A percentile compares a stretch with the other conserved stretches of the same genome.
Conservation (phyloP, 768 basidiomycete species). For the Lentinula detonsa region DNA sequence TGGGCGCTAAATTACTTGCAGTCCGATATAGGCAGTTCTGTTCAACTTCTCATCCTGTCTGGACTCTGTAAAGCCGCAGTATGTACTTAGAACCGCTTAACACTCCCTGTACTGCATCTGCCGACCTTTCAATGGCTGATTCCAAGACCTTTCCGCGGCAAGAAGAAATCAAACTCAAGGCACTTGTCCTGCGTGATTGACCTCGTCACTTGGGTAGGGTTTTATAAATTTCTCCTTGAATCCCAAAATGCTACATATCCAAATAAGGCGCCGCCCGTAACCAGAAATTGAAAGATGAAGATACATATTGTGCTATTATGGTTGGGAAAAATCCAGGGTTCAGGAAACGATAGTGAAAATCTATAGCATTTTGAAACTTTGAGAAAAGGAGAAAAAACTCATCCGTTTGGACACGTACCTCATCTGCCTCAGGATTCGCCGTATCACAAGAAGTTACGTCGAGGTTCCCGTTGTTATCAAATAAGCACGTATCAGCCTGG, state of each 20-base stretch:
- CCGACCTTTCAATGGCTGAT: neutral
- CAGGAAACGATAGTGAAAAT: constrained; percentile 1
- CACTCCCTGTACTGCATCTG: too few relatives aligned
- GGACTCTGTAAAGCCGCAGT: too few relatives aligned
- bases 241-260: neutral
- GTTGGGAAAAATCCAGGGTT: neutral
- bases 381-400: neutral
- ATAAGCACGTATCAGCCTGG: constrained; percentile 3
- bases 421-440: neutral
- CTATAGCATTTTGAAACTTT: neutral
- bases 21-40: too few relatives aligned
- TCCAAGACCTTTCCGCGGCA: neutral
- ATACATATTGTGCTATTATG: neutral
- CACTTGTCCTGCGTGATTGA: too few relatives aligned
- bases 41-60: too few relatives aligned
- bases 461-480: constrained; percentile 6
- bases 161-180: neutral
- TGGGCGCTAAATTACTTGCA: too few relatives aligned
- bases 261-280: neutral
- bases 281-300: neutral
- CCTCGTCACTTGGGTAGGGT: too few relatives aligned
- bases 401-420: neutral
- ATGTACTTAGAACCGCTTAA: too few relatives aligned
- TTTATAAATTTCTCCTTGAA: too few relatives aligned
- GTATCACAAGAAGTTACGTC: constrained; percentile 4